Percentiles rank a stretch among this genome's conserved stretches.
These are phyloP conservation scores for Hibiscus mutabilis DNA, from an alignment of 345 rosid species.

Conservation along the genomic window DNA sequence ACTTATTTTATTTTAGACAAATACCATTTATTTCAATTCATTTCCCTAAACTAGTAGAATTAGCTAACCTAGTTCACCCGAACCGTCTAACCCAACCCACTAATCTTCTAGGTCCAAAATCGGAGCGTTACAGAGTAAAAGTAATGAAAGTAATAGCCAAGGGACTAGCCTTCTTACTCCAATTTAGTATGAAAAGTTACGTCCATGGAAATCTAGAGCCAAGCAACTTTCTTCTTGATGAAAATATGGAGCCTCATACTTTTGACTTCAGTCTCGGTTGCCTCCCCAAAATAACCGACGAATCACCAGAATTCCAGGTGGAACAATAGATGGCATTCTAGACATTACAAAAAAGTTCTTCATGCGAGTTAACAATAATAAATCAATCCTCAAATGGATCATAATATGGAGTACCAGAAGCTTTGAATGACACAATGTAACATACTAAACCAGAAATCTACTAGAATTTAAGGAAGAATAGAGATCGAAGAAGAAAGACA, in stretches of 20 bases:
- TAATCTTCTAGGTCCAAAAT: too few relatives aligned
- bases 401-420: slow-evolving; percentile 79
- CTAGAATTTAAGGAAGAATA: too few relatives aligned
- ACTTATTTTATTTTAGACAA: too few relatives aligned
- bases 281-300: slow-evolving; percentile 52
- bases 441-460: too few relatives aligned
- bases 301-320: slow-evolving; percentile 21
- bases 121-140: too few relatives aligned
- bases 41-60: too few relatives aligned
- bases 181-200: slow-evolving; percentile 63
- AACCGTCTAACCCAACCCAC: too few relatives aligned
- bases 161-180: slow-evolving; percentile 71
- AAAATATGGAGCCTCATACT: slow-evolving; percentile 59
- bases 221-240: slow-evolving; percentile 71
- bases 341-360: slow-evolving; percentile 46
- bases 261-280: slow-evolving; percentile 77
- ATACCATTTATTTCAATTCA: too few relatives aligned
- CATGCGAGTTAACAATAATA: slow-evolving; percentile 31
- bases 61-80: too few relatives aligned
- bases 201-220: slow-evolving; percentile 85
- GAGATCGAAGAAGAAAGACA: too few relatives aligned
- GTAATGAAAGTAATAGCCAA: slow-evolving; percentile 72
- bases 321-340: slow-evolving; percentile 23
- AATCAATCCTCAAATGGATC: slow-evolving; percentile 34
- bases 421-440: slow-evolving; percentile 31